Conservation (phyloP, 345 rosid species). For the Euphorbia pulcherrima region DNA sequence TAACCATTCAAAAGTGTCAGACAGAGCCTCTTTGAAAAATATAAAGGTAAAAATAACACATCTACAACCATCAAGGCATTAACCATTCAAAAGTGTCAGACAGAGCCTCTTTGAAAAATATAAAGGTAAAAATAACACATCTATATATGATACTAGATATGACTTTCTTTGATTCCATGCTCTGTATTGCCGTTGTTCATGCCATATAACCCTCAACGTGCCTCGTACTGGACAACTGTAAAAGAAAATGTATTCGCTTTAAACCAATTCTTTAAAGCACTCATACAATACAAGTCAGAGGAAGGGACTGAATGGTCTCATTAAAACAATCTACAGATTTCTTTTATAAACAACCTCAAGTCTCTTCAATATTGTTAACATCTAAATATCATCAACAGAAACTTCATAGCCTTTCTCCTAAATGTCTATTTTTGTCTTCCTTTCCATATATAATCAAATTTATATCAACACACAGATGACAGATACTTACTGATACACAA, state of each 20-base stretch:
- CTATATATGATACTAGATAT: not conserved
- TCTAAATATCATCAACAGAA: not conserved
- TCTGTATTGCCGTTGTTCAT: not conserved
- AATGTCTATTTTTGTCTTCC: not conserved
- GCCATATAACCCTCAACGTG: conserved; percentile 37
- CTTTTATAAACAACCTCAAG: not conserved
- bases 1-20: not conserved
- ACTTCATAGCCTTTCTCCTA: not conserved
- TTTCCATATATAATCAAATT: not conserved
- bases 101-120: not conserved
- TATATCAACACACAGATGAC: not conserved
- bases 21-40: not conserved
- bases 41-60: not conserved
- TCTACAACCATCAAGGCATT: not conserved
- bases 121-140: not conserved
- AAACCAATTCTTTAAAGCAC: not conserved
- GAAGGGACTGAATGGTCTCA: not conserved
- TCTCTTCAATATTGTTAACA: not conserved
- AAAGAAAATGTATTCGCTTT: not conserved
- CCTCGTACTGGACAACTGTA: conserved; percentile 71
- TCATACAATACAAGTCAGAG: not conserved
- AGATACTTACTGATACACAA: not conserved
- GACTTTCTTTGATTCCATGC: not conserved
- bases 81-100: not conserved
- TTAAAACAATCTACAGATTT: not conserved